Evolutionary conservation across 2,329 filamentous ascomycete genomes (phyloP), one percentile per base, ranked within the genome.

Genomic region (Aureobasidium pullulans): DNA sequence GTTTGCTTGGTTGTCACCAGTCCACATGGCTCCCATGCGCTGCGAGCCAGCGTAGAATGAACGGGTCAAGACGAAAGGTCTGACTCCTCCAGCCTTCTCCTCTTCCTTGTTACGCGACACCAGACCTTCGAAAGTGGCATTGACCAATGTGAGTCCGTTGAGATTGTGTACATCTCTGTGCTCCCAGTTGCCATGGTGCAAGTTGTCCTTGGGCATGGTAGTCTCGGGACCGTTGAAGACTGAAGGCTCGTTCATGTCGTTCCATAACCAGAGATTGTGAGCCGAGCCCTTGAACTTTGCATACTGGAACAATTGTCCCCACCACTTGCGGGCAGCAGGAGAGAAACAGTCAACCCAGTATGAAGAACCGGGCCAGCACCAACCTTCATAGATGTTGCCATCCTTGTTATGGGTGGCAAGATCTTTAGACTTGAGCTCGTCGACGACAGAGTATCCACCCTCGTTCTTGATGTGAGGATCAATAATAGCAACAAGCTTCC

Each of bases 201-300:
- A 75, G 71, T 99, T 99, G 77, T 99, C 94, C 75, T 96, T 96
- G 62, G 94, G 94, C 92, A 97, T 97, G 5, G 93, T 97, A 3
- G 91, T 96, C 74, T 99, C 94, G 0, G 94, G 94, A 0, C 94
- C 94, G 71, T 97, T 97, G 79, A 99, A 99, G 1, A 99, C 94
- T 0, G 94, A 97, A 0, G 94, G 94, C 76, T 99, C 94, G 71
- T 96, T 97, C 94, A 99, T 99, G 72, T 99, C 94, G 72, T 99
- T 99, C 94, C 94, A 99, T 67, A 99, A 84, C 74, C 90, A 96
- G 0, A 90, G 87, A 72, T 97, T 99, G 64, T 86, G 80, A 66
- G 87, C 81, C 1, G 90, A 90, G 49, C 91, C 92, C 73, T 90
- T 89, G 81, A 96, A 99, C 42, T 77, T 82, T 70, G 90, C 85